A percentile compares a stretch with the other conserved stretches of the same genome.
These are phyloP conservation scores for Venturia pyrina DNA, from an alignment of 2,329 filamentous ascomycete species.

Conservation along the genomic window DNA sequence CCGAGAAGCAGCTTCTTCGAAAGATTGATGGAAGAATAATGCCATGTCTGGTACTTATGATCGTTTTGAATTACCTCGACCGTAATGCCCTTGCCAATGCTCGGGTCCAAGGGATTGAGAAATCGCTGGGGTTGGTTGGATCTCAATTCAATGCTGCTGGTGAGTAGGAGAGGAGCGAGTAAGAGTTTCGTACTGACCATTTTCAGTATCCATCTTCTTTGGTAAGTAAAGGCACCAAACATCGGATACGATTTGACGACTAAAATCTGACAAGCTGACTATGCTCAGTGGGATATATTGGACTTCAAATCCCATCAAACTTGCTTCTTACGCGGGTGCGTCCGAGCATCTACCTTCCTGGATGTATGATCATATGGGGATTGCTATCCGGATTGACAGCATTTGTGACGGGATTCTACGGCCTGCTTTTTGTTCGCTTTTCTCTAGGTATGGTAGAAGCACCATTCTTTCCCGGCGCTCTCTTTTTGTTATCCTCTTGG, in stretches of 20 bases:
- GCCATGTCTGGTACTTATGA: neutral
- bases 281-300: slow-evolving; percentile 7
- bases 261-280: neutral
- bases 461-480: slow-evolving; percentile 24
- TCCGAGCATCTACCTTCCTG: slow-evolving; percentile 19
- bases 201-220: neutral
- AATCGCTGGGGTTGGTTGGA: slow-evolving; percentile 43
- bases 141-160: slow-evolving; percentile 49
- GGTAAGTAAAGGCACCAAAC: neutral
- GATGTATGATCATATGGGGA: slow-evolving; percentile 31
- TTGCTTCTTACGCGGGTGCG: slow-evolving; percentile 24
- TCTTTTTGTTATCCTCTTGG: slow-evolving; percentile 26
- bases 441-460: slow-evolving; percentile 29
- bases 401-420: slow-evolving; percentile 23
- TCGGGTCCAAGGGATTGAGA: slow-evolving; percentile 50
- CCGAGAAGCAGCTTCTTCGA: neutral
- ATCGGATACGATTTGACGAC: too few relatives aligned
- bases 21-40: neutral
- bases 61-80: slow-evolving; percentile 32
- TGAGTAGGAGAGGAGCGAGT: slow-evolving; percentile 35
- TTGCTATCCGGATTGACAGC: slow-evolving; percentile 28
- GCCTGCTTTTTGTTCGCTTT: slow-evolving; percentile 29
- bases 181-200: slow-evolving; percentile 39
- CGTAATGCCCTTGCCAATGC: slow-evolving; percentile 57
- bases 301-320: slow-evolving; percentile 24